These are phyloP conservation scores for Acer yangbiense DNA, from an alignment of 345 rosid species.

Conservation along the genomic window DNA sequence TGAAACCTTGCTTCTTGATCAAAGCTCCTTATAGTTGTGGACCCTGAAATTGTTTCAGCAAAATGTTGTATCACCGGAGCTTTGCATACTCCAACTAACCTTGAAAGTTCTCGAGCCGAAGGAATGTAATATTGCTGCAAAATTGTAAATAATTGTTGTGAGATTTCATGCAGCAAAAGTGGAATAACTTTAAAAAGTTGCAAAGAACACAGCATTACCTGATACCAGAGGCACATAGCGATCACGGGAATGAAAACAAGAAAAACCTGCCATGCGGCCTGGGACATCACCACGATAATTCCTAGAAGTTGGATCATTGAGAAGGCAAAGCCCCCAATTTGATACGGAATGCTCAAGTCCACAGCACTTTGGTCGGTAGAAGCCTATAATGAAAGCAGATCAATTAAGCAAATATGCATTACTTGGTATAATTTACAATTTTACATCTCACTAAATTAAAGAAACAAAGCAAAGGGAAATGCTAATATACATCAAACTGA, in stretches of 20 bases:
- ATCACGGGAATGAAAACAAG: background rate
- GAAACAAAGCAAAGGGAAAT: background rate
- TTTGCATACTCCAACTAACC: conserved; percentile 66
- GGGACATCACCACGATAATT: conserved; percentile 2
- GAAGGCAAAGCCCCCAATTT: background rate
- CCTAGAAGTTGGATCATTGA: background rate
- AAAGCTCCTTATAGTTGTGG: conserved; percentile 68
- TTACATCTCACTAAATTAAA: no score
- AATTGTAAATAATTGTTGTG: background rate
- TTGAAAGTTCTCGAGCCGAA: conserved; percentile 67
- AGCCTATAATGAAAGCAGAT: background rate
- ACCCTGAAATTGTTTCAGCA: conserved; percentile 71
- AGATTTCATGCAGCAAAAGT: background rate
- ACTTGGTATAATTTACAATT: conserved; percentile 16
- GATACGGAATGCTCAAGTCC: background rate
- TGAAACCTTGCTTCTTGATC: conserved; percentile 67
- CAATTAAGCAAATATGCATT: background rate
- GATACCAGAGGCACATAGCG: conserved; percentile 21
- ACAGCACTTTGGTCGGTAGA: conserved; percentile 11
- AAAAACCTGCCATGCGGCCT: conserved; percentile 3
- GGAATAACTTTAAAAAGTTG: background rate
- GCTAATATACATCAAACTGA: background rate
- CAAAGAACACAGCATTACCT: conserved; percentile 13
- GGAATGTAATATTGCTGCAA: conserved; percentile 71
- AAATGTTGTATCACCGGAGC: conserved; percentile 78